These are phyloP conservation scores for Mycena albidolilacea DNA, from an alignment of 768 basidiomycete species.

Conservation along the genomic window DNA sequence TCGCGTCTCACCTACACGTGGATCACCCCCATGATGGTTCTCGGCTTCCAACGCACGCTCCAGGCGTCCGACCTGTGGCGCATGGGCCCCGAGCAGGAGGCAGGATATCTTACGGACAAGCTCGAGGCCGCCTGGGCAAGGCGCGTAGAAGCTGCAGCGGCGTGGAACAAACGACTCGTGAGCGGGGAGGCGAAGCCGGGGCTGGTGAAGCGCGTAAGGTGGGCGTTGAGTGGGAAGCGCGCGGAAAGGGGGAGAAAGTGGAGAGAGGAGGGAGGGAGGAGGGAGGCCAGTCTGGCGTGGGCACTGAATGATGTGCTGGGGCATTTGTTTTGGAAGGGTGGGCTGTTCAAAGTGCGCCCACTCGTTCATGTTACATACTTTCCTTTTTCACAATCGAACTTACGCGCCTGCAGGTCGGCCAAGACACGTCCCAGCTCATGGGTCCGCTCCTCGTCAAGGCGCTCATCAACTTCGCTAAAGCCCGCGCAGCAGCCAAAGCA, in stretches of 20 bases:
- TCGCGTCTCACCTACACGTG: conserved; percentile 77
- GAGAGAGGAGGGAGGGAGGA: conserved; percentile 59
- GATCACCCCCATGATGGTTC: conserved; percentile 74
- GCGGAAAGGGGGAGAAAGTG: conserved; percentile 56
- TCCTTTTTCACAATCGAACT: not conserved
- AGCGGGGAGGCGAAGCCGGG: conserved; percentile 54
- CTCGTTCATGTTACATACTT: not conserved
- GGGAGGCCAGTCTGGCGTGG: conserved; percentile 68
- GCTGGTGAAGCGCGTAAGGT: conserved; percentile 52
- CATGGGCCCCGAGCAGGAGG: conserved; percentile 66
- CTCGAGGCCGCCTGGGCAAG: conserved; percentile 71
- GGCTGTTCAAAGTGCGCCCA: conserved; percentile 65
- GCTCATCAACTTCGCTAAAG: conserved; percentile 74
- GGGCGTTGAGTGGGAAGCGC: conserved; percentile 55
- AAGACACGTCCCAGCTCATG: conserved; percentile 74
- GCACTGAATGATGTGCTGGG: conserved; percentile 75
- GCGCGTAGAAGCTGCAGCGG: conserved; percentile 63
- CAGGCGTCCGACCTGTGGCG: conserved; percentile 85
- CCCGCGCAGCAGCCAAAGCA: conserved; percentile 43
- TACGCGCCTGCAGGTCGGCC: conserved; percentile 57
- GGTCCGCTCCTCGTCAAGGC: conserved; percentile 73
- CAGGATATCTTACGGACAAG: conserved; percentile 61
- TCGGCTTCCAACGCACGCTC: conserved; percentile 81
- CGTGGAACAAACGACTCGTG: conserved; percentile 67
- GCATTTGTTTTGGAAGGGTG: conserved; percentile 73